Evolutionary conservation across 2,329 filamentous ascomycete genomes (phyloP).

Genomic region (Neurospora crassa): DNA sequence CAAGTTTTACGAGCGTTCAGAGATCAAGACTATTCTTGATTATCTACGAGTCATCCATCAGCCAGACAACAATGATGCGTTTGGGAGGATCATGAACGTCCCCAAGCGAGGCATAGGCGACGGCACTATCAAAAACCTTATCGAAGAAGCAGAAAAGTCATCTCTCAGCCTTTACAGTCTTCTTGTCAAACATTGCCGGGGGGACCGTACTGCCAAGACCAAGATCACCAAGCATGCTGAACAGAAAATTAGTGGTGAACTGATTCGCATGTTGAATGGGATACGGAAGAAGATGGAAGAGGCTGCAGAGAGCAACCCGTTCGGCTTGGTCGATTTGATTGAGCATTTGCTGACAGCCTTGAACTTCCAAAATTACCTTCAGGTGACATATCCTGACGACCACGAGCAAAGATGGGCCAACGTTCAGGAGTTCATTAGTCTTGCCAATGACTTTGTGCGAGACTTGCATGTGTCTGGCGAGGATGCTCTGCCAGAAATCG

Average conservation of each 20-base stretch:
- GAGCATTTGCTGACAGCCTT: slow-evolving; percentile 53
- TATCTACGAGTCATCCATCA: slow-evolving; percentile 81
- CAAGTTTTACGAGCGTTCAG: slow-evolving; percentile 84
- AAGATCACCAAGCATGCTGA: slow-evolving; percentile 41
- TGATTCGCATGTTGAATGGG: slow-evolving; percentile 35
- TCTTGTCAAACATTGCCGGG: slow-evolving; percentile 47
- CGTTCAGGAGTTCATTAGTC: slow-evolving; percentile 74
- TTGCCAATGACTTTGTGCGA: slow-evolving; percentile 62
- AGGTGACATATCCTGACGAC: slow-evolving; percentile 61
- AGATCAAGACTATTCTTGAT: slow-evolving; percentile 80
- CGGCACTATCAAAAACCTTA: slow-evolving; percentile 60
- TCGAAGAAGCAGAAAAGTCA: slow-evolving; percentile 65
- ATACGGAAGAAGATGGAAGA: slow-evolving; percentile 25
- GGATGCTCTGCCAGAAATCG: slow-evolving; percentile 55
- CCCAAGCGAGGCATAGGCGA: slow-evolving; percentile 77
- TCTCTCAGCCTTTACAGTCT: slow-evolving; percentile 67
- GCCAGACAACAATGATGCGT: slow-evolving; percentile 76
- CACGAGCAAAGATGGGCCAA: slow-evolving; percentile 78
- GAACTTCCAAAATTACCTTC: slow-evolving; percentile 63
- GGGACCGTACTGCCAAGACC: slow-evolving; percentile 36
- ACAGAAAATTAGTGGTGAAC: slow-evolving; percentile 40
- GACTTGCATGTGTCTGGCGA: slow-evolving; percentile 36
- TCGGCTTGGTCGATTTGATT: slow-evolving; percentile 38
- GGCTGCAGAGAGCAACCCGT: slow-evolving; percentile 15
- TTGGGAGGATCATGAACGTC: slow-evolving; percentile 75